These are phyloP conservation scores for Gaeumannomyces tritici DNA, from an alignment of 2,329 filamentous ascomycete species.

Conservation along the genomic window DNA sequence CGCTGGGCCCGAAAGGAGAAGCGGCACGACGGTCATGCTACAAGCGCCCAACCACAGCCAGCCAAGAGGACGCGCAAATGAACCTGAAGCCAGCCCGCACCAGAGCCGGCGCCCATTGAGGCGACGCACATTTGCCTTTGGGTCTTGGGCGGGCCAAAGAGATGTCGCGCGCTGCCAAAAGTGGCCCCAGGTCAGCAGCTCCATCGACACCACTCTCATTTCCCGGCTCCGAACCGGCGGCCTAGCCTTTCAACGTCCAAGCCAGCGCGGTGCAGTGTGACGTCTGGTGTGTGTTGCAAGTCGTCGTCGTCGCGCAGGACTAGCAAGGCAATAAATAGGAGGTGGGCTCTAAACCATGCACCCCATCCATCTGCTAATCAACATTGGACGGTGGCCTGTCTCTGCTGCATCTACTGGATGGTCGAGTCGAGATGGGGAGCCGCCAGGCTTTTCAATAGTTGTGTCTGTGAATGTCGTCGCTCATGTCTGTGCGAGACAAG, in stretches of 20 bases:
- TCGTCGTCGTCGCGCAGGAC: too few relatives aligned
- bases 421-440: too few relatives aligned
- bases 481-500: neutral
- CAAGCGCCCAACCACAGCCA: neutral
- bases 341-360: neutral
- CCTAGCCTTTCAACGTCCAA: neutral
- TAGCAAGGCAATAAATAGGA: too few relatives aligned
- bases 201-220: neutral
- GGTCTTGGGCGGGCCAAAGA: neutral
- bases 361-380: neutral
- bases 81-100: neutral
- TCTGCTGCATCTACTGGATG: neutral
- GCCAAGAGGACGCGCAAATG: neutral
- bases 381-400: neutral
- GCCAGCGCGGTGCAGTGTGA: too few relatives aligned
- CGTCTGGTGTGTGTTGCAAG: too few relatives aligned
- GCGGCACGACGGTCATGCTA: neutral
- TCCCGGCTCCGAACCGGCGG: neutral
- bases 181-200: neutral
- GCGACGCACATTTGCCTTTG: neutral
- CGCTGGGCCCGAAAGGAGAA: neutral
- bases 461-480: neutral
- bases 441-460: too few relatives aligned
- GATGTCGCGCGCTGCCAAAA: neutral
- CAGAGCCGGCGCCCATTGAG: neutral